Percentiles rank a stretch among this genome's conserved stretches.
phyloP scores from a whole-genome alignment of 371 early-diverging fungal genomes.

The Mortierella sp. region DNA sequence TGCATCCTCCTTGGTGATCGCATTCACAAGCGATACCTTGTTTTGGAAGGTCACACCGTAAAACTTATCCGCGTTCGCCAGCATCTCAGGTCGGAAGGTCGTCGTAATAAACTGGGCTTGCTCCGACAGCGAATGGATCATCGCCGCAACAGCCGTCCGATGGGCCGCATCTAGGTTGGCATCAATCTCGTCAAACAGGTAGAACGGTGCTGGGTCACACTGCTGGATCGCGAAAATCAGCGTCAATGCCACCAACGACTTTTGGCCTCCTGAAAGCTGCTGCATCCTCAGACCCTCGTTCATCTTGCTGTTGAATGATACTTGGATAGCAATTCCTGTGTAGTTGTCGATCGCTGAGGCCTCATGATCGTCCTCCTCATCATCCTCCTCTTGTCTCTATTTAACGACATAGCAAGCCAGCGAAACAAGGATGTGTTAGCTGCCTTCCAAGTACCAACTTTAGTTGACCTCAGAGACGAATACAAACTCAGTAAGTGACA shows the following conservation, averaged over 20 bases:
- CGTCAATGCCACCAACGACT: constrained; percentile 97
- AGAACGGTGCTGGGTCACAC: constrained; percentile 99
- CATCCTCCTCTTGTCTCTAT: constrained; percentile 47
- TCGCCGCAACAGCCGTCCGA: constrained; percentile 92
- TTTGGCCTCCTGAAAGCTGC: constrained; percentile 99
- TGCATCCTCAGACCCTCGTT: constrained; percentile 95
- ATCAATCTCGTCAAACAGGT: constrained; percentile 99
- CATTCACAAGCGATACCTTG: constrained; percentile 84
- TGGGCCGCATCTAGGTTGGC: constrained; percentile 99
- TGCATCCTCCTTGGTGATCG: constrained; percentile 77
- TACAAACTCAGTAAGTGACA: background rate
- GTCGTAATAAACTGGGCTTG: constrained; percentile 98
- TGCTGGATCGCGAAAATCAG: constrained; percentile 99
- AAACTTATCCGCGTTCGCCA: constrained; percentile 92
- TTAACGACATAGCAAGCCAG: background rate
- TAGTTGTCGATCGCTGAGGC: constrained; percentile 81
- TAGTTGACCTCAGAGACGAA: too few relatives aligned
- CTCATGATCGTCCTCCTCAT: constrained; percentile 64
- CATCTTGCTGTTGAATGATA: constrained; percentile 89
- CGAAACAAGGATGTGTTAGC: background rate
- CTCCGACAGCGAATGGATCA: constrained; percentile 91
- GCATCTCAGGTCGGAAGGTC: constrained; percentile 97
- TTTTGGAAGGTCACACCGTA: constrained; percentile 96
- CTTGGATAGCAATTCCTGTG: constrained; percentile 93
- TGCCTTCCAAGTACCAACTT: background rate